Evolutionary conservation across 768 basidiomycete genomes (phyloP), one percentile per base, ranked within the genome.

Genomic region (Podaxis sp.): DNA sequence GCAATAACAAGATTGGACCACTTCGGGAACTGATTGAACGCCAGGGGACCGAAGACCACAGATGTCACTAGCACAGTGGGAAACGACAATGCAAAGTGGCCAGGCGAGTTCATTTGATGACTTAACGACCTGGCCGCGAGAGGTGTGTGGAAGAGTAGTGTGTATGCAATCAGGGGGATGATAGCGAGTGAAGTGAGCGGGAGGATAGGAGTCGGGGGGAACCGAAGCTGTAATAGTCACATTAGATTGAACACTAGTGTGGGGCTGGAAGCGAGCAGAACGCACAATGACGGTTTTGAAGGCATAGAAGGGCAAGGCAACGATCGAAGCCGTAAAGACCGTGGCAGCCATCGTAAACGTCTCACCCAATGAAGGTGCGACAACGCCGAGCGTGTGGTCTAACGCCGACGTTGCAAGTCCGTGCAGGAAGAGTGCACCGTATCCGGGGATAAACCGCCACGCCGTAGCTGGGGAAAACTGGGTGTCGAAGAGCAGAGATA

Each of bases 261-360:
- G 35, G 6, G 25, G 35, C 58, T 9, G 32, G 32, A 9, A 9
- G 40, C 54, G 28, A 13, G 57, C 16, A 42, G 50, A 50, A 70
- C 85, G 62, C 66, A 90, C 89, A 56, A 89, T 55, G 6, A 87
- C 67, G 58, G 79, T 77, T 66, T 82, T 77, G 66, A 89, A 83
- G 5, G 80, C 65, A 65, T 90, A 91, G 58, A 89, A 79, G 14
- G 87, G 84, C 25, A 90, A 76, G 2, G 82, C 80, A 67, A 90
- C 78, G 32, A 85, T 62, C 36, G 83, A 82, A 23, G 87, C 87
- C 27, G 88, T 88, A 6, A 91, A 69, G 0, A 82, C 80, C 57
- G 79, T 82, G 5, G 81, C 77, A 21, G 84, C 82, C 27, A 80
- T 77, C 32, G 82, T 78, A 67, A 86, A 81, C 3, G 82, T 79